A percentile compares a stretch with the other conserved stretches of the same genome.
These are phyloP conservation scores for Myxozyma neotropica DNA, from an alignment of 805 yeast genomes.

Conservation along the genomic window DNA sequence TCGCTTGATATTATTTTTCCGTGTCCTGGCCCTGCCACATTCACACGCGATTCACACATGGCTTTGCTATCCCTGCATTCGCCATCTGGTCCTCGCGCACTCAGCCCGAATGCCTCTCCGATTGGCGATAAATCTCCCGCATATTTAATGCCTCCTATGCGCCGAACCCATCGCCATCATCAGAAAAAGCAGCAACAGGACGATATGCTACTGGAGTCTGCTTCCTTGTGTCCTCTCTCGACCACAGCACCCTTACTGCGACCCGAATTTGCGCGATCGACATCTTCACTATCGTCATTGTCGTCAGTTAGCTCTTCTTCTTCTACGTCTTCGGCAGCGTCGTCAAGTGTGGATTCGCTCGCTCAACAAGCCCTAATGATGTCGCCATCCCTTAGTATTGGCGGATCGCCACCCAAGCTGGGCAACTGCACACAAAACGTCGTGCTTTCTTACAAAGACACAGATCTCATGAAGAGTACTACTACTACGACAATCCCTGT, in stretches of 20 bases:
- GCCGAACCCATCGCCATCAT: background rate
- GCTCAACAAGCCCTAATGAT: background rate
- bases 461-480: background rate
- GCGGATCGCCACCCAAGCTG: background rate
- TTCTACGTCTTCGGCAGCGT: background rate
- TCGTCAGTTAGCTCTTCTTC: slow-evolving; percentile 3
- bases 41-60: background rate
- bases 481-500: background rate
- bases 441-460: background rate
- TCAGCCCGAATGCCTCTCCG: background rate
- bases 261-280: slow-evolving; percentile 1
- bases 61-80: background rate
- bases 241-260: background rate
- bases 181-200: background rate
- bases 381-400: slow-evolving; percentile 4
- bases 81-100: background rate
- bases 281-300: slow-evolving; percentile 3
- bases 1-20: no score
- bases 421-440: background rate
- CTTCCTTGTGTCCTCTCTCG: background rate
- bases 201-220: background rate
- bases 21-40: background rate
- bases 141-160: background rate
- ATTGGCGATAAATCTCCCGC: background rate
- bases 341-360: background rate